Percentiles rank a stretch among this genome's conserved stretches.
Evolutionary conservation across 2,329 filamentous ascomycete species (phyloP).

Genomic region (Rutstroemia sp.): DNA sequence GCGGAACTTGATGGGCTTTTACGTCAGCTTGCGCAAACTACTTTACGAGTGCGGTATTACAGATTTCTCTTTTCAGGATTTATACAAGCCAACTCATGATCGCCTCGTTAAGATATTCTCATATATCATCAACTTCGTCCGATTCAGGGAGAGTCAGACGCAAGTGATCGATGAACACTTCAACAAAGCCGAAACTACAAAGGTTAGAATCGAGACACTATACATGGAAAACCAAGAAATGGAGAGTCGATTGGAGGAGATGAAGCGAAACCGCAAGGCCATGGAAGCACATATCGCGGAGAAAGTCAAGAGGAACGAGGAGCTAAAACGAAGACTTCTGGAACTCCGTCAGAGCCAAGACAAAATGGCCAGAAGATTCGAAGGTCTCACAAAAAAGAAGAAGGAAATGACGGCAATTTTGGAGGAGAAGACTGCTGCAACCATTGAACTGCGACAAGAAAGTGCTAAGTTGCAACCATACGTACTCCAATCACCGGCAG

Average conservation of each 20-base stretch:
- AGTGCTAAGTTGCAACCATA: constrained; percentile 87
- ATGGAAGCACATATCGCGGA: constrained; percentile 78
- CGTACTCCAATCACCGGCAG: constrained; percentile 78
- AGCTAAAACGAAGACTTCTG: constrained; percentile 73
- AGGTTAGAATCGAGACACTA: constrained; percentile 78
- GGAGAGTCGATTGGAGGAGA: constrained; percentile 69
- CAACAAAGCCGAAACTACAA: constrained; percentile 81
- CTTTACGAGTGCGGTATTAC: constrained; percentile 83
- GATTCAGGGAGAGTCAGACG: constrained; percentile 91
- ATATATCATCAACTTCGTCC: constrained; percentile 97
- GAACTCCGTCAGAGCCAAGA: constrained; percentile 79
- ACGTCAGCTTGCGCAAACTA: constrained; percentile 71
- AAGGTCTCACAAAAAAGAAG: constrained; percentile 77
- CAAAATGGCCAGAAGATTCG: constrained; percentile 71
- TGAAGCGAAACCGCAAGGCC: constrained; percentile 70
- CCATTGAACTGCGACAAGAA: constrained; percentile 70
- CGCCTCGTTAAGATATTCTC: constrained; percentile 93
- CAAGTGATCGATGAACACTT: constrained; percentile 86
- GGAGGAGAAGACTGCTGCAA: constrained; percentile 64
- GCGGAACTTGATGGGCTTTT: constrained; percentile 93
- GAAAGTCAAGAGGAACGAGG: constrained; percentile 79
- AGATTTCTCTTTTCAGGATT: constrained; percentile 88
- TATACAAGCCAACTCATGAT: constrained; percentile 84
- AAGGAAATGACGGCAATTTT: constrained; percentile 63
- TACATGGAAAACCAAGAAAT: constrained; percentile 83